Percentiles rank a stretch among this genome's conserved stretches.
Evolutionary conservation across 768 basidiomycete genomes (phyloP).

Genomic region (Macrocybe gigantea): DNA sequence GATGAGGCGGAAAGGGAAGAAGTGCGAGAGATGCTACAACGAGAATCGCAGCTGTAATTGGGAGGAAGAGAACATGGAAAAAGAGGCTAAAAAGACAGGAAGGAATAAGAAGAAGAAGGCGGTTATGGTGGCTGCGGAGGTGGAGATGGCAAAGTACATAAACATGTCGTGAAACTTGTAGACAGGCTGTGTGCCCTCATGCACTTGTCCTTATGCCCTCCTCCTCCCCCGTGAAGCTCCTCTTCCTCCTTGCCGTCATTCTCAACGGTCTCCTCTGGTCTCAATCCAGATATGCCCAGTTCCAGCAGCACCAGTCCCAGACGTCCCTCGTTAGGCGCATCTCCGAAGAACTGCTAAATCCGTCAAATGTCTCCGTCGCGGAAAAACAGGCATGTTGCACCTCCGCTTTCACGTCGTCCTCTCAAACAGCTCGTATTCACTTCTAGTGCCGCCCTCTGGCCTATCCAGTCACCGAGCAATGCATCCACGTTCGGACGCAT

Average conservation of each 20-base stretch:
- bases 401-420: constrained; percentile 8
- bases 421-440: not conserved
- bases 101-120: too few relatives aligned
- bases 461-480: constrained; percentile 51
- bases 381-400: constrained; percentile 22
- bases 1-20: too few relatives aligned
- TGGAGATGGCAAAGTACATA: too few relatives aligned
- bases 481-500: constrained; percentile 49
- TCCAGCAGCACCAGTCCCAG: constrained; percentile 14
- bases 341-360: constrained; percentile 27
- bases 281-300: constrained; percentile 42
- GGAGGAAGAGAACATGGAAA: too few relatives aligned
- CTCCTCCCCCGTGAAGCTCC: constrained; percentile 33
- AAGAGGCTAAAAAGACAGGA: too few relatives aligned
- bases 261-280: constrained; percentile 66
- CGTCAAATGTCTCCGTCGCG: constrained; percentile 9
- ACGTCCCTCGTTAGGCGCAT: constrained; percentile 37
- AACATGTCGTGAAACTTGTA: too few relatives aligned
- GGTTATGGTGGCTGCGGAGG: too few relatives aligned
- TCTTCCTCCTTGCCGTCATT: constrained; percentile 47
- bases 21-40: too few relatives aligned
- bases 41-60: too few relatives aligned
- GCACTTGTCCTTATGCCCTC: constrained; percentile 8
- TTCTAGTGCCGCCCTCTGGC: constrained; percentile 62
- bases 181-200: constrained; percentile 5